These are phyloP conservation scores for Lathyrus tuberosus DNA, from an alignment of 306 rosid genomes.

Conservation along the genomic window DNA sequence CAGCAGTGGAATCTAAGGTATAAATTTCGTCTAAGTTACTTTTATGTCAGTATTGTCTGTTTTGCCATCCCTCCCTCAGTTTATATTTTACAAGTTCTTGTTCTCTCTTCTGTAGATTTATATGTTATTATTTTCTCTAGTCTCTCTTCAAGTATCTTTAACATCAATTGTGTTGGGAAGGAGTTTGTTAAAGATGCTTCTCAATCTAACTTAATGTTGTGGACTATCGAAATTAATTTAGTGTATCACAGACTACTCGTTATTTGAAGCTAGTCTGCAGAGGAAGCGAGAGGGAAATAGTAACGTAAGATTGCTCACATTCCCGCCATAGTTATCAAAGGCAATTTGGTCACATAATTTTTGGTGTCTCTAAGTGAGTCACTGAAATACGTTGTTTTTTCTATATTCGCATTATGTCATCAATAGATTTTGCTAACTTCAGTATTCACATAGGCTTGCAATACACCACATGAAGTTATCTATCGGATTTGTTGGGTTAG, in stretches of 20 bases:
- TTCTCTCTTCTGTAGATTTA: background rate
- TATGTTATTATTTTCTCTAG: background rate
- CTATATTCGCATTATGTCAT: background rate
- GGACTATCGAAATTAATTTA: no score
- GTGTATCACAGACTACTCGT: no score
- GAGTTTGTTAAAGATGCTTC: background rate
- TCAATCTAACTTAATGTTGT: background rate
- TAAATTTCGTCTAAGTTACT: background rate
- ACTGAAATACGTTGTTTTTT: background rate
- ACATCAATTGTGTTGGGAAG: background rate
- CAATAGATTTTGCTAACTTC: background rate
- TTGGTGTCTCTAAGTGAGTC: background rate
- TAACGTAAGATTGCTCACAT: background rate
- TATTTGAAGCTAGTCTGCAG: no score
- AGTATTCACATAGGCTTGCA: background rate
- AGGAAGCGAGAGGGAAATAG: background rate
- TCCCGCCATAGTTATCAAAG: background rate
- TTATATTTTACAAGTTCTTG: background rate
- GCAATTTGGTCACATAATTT: background rate
- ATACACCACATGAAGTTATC: background rate
- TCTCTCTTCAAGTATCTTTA: no score
- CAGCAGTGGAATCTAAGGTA: background rate
- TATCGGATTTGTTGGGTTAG: background rate
- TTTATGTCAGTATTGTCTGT: background rate
- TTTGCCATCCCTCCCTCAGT: background rate